Evolutionary conservation across 2,329 filamentous ascomycete species (phyloP), one percentile per base, ranked within the genome.

Genomic region (Cylindrodendrum hubeiense): DNA sequence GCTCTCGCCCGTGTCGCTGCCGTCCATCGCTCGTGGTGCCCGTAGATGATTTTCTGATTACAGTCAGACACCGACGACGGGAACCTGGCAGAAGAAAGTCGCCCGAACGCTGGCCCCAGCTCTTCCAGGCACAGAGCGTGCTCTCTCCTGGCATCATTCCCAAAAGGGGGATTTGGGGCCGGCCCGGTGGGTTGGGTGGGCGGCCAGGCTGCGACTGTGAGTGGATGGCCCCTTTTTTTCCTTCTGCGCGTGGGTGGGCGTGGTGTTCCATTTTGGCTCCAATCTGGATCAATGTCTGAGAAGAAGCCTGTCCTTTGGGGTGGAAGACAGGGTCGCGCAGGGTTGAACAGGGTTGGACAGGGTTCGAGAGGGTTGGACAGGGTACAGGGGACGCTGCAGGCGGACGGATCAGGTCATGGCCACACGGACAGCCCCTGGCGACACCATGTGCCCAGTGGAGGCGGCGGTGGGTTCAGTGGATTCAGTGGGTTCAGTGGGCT

Each of bases 341-440:
- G 50, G 49, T 59, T 54, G 54, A 58, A 72, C 63, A 61, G 67
- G 71, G 28, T 50, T 22, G 47, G 2, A 15, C 28, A 50, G 28
- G 47, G 44, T 22, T n/a, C 44, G 12, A 24, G 22, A 22, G 22
- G 17, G 17, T 15, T 39, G 37, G 10, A 30, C 34, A 65, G 28
- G 41, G 37, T 44, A 58, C 65, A 69, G 69, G 67, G 58, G 53
- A 68, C 19, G 34, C 26, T 62, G 60, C 60, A 59, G 28, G 34
- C 58, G 60, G 65, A 60, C 67, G 60, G 63, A 73, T 69, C 67
- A 66, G 61, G 68, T 50, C 60, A 68, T 64, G 55, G 60, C 66
- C 63, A 28, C 60, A 71, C 59, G 39, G 63, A 58, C 53, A 39
- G 53, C 67, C 67, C 67, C 58, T 72, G 67, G 63, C 39, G 43